These are phyloP conservation scores for grape (Vitis vinifera) DNA, from an alignment of 164 flowering plant genomes.

Conservation along the genomic window DNA sequence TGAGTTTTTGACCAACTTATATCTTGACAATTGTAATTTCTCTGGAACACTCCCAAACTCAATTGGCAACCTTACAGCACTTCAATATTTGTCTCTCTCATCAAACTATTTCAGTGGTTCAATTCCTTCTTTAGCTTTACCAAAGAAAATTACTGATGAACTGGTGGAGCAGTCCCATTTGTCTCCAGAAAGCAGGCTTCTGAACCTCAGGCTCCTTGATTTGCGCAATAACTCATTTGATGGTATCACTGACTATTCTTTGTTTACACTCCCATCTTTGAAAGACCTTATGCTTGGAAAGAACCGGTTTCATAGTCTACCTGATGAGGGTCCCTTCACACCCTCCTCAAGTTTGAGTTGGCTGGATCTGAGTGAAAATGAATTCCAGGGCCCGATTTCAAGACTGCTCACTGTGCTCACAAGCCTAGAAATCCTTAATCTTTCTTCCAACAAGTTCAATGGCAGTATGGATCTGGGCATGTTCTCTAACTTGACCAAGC, in stretches of 20 bases:
- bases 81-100: neutral
- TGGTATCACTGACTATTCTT: too few species aligned
- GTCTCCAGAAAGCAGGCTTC: too few species aligned
- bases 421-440: neutral
- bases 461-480: neutral
- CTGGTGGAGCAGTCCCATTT: too few species aligned
- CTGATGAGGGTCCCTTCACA: too few species aligned
- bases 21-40: neutral
- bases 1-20: neutral
- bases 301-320: too few species aligned
- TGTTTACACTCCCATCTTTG: too few species aligned
- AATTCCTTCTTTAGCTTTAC: neutral
- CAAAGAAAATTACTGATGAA: neutral
- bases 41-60: neutral
- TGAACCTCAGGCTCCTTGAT: too few species aligned
- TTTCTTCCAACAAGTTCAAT: constrained; percentile 8
- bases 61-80: neutral
- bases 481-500: neutral
- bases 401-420: neutral
- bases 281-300: neutral
- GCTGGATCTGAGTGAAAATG: too few species aligned
- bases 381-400: neutral
- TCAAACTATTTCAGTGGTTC: neutral
- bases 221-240: too few species aligned
- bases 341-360: too few species aligned